Evolutionary conservation across 1,284 basidiomycete genomes (phyloP).

Genomic region (Pascua sp.): DNA sequence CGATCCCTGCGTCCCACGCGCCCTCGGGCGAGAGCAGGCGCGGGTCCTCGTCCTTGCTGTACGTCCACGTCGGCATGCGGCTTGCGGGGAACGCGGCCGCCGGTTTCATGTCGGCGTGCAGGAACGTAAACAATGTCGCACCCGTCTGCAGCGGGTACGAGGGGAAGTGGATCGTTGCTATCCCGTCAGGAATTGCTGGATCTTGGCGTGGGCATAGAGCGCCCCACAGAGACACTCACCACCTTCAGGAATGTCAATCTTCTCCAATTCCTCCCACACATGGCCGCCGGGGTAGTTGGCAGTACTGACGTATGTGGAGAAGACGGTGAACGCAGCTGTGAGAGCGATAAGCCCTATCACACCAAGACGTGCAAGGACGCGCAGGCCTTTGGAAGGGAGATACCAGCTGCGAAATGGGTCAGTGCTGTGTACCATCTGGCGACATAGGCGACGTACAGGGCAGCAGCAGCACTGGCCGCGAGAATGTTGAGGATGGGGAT

Average conservation of each 20-base stretch:
- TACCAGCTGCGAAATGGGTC: constrained; percentile 14
- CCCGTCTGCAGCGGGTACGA: constrained; percentile 66
- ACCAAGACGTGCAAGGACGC: constrained; percentile 26
- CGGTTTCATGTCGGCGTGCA: constrained; percentile 56
- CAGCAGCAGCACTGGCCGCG: constrained; percentile 60
- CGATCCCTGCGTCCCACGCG: constrained; percentile 28
- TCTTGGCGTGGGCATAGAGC: constrained; percentile 10
- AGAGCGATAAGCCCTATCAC: constrained; percentile 52
- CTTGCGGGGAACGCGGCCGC: constrained; percentile 15
- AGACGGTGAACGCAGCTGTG: constrained; percentile 57
- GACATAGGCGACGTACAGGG: constrained; percentile 13
- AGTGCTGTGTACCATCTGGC: not conserved
- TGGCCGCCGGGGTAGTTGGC: constrained; percentile 88
- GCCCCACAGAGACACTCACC: constrained; percentile 1
- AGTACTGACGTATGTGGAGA: constrained; percentile 61
- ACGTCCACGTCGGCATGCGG: constrained; percentile 56
- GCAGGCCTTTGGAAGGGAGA: constrained; percentile 1
- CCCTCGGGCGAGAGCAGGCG: constrained; percentile 41
- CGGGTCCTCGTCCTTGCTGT: constrained; percentile 73
- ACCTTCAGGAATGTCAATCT: constrained; percentile 31
- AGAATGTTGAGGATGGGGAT: constrained; percentile 78
- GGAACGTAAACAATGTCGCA: constrained; percentile 80
- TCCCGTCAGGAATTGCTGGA: constrained; percentile 18
- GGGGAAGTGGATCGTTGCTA: constrained; percentile 40
- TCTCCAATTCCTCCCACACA: constrained; percentile 65